Evolutionary conservation across 805 yeast species (phyloP), one percentile per base, ranked within the genome.

Genomic region (Cyberlindnera mrakii): DNA sequence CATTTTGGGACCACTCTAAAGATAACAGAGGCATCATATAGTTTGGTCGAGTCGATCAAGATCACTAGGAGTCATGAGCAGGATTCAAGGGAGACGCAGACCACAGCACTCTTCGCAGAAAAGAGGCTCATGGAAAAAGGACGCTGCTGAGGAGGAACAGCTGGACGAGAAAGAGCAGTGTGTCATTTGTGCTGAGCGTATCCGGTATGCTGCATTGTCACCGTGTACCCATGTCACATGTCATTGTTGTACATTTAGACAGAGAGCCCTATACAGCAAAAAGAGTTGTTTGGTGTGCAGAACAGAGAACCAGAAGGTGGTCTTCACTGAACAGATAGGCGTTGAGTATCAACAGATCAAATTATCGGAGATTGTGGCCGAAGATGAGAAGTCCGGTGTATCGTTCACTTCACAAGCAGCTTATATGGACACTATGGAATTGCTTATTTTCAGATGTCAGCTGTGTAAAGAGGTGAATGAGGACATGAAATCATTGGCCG

Each of bases 221-320:
- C 85, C 88, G 0, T 93, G 99, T 63, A 80, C 82, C 54, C 98
- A 93, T 59, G 74, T 70, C 30, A 79, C 89, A 0, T 93, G 99
- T 62, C 86, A 88, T 57, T 65, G 61, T 36, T 93, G 99, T 67
- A 70, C 87, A 0, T 75, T 91, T 50, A 73, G 96, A 50, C 89
- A 88, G 56, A 70, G 96, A 35, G 90, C 89, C 0, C 65, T 91
- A 14, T 89, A 84, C 63, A 72, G 75, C 19, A 87, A 85, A 63
- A 73, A 71, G 29, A 68, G 75, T 16, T 93, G 99, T 69, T 70
- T 90, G 39, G 81, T 88, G 35, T 93, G 99, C 63, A 78, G 99
- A 55, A 66, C 88, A 1, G 87, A 81, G 40, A 76, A 76, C 45
- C 76, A 72, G 3, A 59, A 61, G 9, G 65, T 86, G 30, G 68